phyloP scores from a whole-genome alignment of 1,139 yeast genomes.

The Lodderomyces margitis region DNA sequence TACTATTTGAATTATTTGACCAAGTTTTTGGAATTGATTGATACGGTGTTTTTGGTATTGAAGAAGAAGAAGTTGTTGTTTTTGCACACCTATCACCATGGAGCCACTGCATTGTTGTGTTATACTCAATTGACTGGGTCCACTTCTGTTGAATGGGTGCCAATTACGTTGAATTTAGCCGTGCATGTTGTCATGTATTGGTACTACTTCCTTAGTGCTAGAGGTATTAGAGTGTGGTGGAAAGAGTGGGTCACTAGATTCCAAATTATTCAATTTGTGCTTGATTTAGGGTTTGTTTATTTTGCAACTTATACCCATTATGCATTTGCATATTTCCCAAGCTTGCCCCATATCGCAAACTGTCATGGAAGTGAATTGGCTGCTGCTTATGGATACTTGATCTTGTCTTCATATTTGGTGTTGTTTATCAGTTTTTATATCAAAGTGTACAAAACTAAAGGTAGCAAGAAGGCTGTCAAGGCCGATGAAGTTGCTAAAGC shows the following conservation, averaged over 20 bases:
- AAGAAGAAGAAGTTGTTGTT: conserved; percentile 88
- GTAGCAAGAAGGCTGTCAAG: conserved; percentile 14
- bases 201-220: conserved; percentile 91
- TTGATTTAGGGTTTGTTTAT: conserved; percentile 87
- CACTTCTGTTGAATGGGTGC: conserved; percentile 95
- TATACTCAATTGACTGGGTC: conserved; percentile 89
- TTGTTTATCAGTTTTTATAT: conserved; percentile 93
- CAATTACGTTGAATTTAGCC: conserved; percentile 80
- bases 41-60: conserved; percentile 87
- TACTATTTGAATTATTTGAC: conserved; percentile 80
- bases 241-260: conserved; percentile 98
- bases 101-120: conserved; percentile 95
- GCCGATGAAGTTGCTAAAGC: conserved; percentile 15
- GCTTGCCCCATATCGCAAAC: conserved; percentile 76
- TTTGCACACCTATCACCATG: conserved; percentile 96
- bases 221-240: conserved; percentile 99
- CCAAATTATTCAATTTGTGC: conserved; percentile 90
- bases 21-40: conserved; percentile 80
- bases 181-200: conserved; percentile 98
- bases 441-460: conserved; percentile 67
- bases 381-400: conserved; percentile 85
- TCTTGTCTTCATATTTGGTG: conserved; percentile 84
- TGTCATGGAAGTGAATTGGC: conserved; percentile 94
- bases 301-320: conserved; percentile 86
- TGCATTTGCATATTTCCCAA: conserved; percentile 55